phyloP scores from a whole-genome alignment of 163 green algal species.

The Coccomyxa subellipsoidea region DNA sequence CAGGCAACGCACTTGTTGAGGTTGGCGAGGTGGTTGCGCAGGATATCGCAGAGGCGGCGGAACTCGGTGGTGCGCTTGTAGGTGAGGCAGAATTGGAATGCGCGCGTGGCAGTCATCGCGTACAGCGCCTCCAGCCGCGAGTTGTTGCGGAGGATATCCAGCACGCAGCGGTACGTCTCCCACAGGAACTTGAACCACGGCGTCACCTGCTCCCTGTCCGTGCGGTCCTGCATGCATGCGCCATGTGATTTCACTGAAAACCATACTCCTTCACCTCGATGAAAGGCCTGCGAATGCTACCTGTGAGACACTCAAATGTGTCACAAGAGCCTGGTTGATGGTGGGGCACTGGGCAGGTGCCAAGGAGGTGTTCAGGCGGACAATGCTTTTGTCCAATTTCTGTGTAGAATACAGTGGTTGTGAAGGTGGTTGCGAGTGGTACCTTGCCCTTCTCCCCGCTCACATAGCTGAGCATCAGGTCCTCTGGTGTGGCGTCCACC shows the following conservation, averaged over 20 bases:
- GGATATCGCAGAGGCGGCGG: slow-evolving; percentile 94
- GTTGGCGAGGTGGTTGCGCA: slow-evolving; percentile 94
- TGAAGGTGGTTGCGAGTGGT: neutral
- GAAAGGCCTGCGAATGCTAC: no score
- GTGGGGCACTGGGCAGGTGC: no score
- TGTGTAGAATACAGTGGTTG: no score
- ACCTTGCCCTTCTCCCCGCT: slow-evolving; percentile 89
- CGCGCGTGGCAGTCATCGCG: slow-evolving; percentile 65
- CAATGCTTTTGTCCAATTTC: no score
- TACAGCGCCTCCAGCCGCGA: slow-evolving; percentile 80
- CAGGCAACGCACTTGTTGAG: slow-evolving; percentile 62
- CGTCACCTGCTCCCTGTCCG: slow-evolving; percentile 93
- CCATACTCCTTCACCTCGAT: neutral
- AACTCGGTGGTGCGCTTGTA: slow-evolving; percentile 98
- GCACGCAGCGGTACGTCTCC: slow-evolving; percentile 93
- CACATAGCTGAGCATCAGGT: slow-evolving; percentile 96
- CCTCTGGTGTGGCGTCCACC: slow-evolving; percentile 88
- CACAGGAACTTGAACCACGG: slow-evolving; percentile 99
- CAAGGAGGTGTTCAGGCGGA: no score
- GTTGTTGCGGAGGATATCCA: slow-evolving; percentile 99
- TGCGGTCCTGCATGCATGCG: slow-evolving; percentile 70
- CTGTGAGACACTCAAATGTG: no score
- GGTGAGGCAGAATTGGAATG: slow-evolving; percentile 94
- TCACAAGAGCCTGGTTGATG: no score
- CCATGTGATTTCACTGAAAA: neutral